Evolutionary conservation across 306 rosid species (phyloP), one percentile per base, ranked within the genome.

Genomic region (Citrullus colocynthis): DNA sequence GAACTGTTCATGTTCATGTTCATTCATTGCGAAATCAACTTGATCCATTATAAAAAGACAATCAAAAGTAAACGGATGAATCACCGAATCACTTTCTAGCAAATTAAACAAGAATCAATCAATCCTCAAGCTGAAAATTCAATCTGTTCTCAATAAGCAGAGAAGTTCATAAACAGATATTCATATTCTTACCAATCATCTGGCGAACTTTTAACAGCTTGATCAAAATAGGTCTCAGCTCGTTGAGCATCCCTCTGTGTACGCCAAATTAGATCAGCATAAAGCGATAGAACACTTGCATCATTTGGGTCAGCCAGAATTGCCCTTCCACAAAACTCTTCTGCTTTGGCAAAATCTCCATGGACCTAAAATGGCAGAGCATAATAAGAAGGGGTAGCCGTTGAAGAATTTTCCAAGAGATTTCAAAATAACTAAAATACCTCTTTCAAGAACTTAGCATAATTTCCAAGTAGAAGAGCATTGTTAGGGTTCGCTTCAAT

Each of bases 361-460:
- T 88, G 67, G 39, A 89, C 90, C 97, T 90, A 70, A 78, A 70
- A 78, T 81, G 34, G 34, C 62, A 80, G 20, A 51, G 8, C 28
- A 51, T 51, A 73, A 36, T 75, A 66, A 75, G 14, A 54, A 75
- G 11, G 13, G 16, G 32, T 9, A 14, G 63, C 42, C 78, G 36
- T 54, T 37, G 42, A 75, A 55, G 36, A 54, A 24, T 0, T 30
- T 51, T 17, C 5, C 42, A 30, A 34, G 37, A 56, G 13, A 16
- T 56, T n/a, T 36, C 15, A 73, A 73, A 17, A 36, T 4, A 48
- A 8, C 9, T 32, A 30, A 73, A 17, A 5, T 78, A 91, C 97
- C 93, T 94, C 93, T 83, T 88, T 90, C 83, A 90, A 85, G 84
- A 91, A 94, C 87, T 85, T 94, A 5, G 94, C 98, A 77, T 91